Conservation (phyloP, 73 alveolate genomes). For the Paramecium tetraurelia region DNA sequence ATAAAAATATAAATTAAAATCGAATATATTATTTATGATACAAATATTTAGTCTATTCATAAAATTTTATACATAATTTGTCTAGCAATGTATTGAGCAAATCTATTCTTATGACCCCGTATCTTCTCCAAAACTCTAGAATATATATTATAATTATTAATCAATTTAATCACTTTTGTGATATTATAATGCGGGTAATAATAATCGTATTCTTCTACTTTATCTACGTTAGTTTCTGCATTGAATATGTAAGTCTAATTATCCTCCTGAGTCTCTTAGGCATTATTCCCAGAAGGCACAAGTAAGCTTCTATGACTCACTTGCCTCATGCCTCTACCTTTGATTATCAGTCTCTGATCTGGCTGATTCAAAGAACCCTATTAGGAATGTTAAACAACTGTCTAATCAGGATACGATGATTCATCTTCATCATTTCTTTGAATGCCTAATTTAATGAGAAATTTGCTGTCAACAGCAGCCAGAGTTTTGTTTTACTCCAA, state of each 20-base stretch:
- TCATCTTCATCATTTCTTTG: background rate
- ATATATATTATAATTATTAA: slow-evolving; percentile 6
- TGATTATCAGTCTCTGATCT: background rate
- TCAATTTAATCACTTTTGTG: background rate
- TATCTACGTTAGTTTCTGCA: background rate
- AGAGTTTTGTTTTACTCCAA: background rate
- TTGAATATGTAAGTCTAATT: background rate
- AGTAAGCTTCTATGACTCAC: background rate
- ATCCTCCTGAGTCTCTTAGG: background rate
- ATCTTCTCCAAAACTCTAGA: background rate
- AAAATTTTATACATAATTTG: background rate
- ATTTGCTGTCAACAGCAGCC: background rate
- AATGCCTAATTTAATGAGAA: background rate
- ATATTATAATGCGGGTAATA: slow-evolving; percentile 11
- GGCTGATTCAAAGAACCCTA: background rate
- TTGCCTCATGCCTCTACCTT: background rate
- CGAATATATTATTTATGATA: background rate
- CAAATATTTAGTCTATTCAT: background rate
- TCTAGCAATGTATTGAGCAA: background rate
- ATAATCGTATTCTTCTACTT: background rate
- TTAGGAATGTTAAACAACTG: background rate
- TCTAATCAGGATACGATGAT: background rate
- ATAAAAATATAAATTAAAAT: no score
- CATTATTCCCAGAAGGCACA: background rate
- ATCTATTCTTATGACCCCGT: background rate